phyloP scores from a whole-genome alignment of 73 alveolate genomes.

The Tetrahymena borealis region DNA sequence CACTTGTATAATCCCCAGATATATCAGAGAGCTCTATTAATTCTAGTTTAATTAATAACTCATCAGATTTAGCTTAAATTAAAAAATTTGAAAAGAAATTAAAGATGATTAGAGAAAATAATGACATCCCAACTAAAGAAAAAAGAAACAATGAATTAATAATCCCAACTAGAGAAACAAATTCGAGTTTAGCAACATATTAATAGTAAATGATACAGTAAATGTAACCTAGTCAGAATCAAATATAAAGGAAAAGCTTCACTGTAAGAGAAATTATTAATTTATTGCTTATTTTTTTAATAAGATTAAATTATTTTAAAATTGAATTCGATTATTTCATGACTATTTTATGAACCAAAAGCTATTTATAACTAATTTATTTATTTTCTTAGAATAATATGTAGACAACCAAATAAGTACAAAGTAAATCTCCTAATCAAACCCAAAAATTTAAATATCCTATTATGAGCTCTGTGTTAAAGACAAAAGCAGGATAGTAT shows the following conservation, averaged over 20 bases:
- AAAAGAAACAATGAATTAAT: not conserved
- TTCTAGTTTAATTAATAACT: not conserved
- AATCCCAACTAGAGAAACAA: not conserved
- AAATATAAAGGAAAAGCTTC: not conserved
- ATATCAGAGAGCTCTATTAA: not conserved
- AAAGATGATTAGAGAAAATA: not conserved
- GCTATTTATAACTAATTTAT: too few relatives aligned
- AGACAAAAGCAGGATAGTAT: not conserved
- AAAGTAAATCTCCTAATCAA: not conserved
- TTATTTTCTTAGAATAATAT: not conserved
- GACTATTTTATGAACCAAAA: too few relatives aligned
- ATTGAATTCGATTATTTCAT: not conserved
- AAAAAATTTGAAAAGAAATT: not conserved
- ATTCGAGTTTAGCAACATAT: not conserved
- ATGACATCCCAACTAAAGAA: not conserved
- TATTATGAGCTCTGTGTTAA: not conserved
- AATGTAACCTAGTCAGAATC: not conserved
- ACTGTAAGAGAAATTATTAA: not conserved
- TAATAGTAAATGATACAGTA: not conserved
- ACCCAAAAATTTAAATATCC: not conserved
- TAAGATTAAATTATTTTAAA: not conserved
- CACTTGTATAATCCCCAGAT: not conserved
- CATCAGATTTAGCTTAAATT: not conserved
- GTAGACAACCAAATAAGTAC: not conserved
- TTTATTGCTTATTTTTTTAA: not conserved